A percentile compares a stretch with the other conserved stretches of the same genome.
Evolutionary conservation across 2,329 filamentous ascomycete species (phyloP).

Genomic region (Hymenoscyphus infarciens): DNA sequence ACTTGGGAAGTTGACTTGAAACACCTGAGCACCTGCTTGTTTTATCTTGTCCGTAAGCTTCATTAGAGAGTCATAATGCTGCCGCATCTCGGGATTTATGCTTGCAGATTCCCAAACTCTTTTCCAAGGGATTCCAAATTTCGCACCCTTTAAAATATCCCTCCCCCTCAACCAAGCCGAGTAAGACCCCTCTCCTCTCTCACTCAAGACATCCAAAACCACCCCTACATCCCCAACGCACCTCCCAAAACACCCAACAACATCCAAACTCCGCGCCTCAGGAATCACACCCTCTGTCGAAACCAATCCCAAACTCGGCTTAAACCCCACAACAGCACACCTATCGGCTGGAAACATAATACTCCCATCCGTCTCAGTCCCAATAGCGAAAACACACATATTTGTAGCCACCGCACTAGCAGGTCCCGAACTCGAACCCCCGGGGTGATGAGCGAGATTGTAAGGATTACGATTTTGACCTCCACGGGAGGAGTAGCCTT

Average conservation of each 20-base stretch:
- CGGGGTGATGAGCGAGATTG: constrained; percentile 64
- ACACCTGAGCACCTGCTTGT: constrained; percentile 59
- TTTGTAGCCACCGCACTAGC: constrained; percentile 63
- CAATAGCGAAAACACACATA: constrained; percentile 59
- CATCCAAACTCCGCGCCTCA: neutral
- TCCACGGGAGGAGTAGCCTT: constrained; percentile 62
- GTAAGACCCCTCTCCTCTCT: neutral
- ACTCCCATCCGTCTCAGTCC: constrained; percentile 71
- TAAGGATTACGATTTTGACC: constrained; percentile 65
- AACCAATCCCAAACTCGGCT: constrained; percentile 69
- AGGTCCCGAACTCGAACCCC: constrained; percentile 65
- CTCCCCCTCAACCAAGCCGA: neutral
- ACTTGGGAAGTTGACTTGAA: constrained; percentile 46
- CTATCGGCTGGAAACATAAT: constrained; percentile 69
- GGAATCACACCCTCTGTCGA: neutral
- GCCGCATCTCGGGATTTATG: neutral
- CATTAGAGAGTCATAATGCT: neutral
- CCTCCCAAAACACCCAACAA: neutral
- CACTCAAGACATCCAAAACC: neutral
- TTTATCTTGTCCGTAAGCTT: constrained; percentile 51
- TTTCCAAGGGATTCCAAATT: constrained; percentile 66
- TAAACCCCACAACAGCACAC: constrained; percentile 68
- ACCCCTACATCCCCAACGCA: neutral
- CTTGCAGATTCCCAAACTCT: constrained; percentile 57
- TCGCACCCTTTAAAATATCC: neutral